Conservation (phyloP, 2,329 filamentous ascomycete genomes). For the Blastomyces gilchristii region DNA sequence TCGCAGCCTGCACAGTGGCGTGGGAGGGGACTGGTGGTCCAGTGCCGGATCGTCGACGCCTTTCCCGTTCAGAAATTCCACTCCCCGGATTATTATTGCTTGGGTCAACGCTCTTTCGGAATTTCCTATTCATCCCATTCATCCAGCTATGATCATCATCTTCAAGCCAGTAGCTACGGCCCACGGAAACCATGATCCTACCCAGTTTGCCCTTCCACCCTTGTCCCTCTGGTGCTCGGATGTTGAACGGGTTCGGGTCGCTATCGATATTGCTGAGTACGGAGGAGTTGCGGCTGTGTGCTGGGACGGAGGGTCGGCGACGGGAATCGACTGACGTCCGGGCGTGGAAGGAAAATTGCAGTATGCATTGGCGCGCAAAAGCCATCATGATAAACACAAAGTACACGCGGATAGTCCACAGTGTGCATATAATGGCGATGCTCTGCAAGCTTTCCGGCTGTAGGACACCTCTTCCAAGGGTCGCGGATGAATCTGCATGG, state of each 20-base stretch:
- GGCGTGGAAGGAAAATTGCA: slow-evolving; percentile 53
- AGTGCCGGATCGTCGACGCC: slow-evolving; percentile 52
- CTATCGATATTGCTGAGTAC: slow-evolving; percentile 38
- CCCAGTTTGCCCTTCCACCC: slow-evolving; percentile 72
- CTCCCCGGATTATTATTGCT: slow-evolving; percentile 29
- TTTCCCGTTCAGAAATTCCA: slow-evolving; percentile 46
- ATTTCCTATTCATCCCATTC: slow-evolving; percentile 50
- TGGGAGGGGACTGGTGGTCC: slow-evolving; percentile 40
- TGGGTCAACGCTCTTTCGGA: slow-evolving; percentile 39
- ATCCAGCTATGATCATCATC: slow-evolving; percentile 60
- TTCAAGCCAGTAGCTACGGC: slow-evolving; percentile 72
- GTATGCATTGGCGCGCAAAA: slow-evolving; percentile 66
- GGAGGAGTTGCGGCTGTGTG: slow-evolving; percentile 35
- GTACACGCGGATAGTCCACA: slow-evolving; percentile 71
- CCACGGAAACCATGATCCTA: slow-evolving; percentile 64
- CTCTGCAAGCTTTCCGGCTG: slow-evolving; percentile 61
- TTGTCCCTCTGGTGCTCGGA: slow-evolving; percentile 59
- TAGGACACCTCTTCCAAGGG: slow-evolving; percentile 54
- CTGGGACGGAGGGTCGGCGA: slow-evolving; percentile 24
- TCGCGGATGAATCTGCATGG: slow-evolving; percentile 25
- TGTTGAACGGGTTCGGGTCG: slow-evolving; percentile 58
- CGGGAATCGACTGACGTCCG: slow-evolving; percentile 12
- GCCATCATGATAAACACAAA: slow-evolving; percentile 75
- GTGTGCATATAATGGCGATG: slow-evolving; percentile 61
- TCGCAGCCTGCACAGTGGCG: slow-evolving; percentile 26